Conservation (phyloP, 352 stramenopile genomes). For the Phytophthora vignae region DNA sequence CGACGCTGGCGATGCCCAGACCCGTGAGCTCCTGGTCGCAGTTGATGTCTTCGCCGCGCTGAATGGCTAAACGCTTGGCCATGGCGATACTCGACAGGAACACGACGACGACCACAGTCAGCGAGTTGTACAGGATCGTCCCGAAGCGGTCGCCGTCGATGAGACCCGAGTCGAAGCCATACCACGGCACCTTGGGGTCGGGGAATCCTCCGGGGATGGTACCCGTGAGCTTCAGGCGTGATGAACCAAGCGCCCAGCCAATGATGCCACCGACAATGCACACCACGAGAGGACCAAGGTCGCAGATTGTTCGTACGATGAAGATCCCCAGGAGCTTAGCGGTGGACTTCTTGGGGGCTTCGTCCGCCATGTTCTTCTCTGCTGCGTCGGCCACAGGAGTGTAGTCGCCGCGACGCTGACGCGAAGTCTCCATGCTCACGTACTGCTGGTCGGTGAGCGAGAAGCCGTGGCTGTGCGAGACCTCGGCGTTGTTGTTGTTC, state of each 20-base stretch:
- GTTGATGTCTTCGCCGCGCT: constrained; percentile 75
- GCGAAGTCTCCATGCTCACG: constrained; percentile 43
- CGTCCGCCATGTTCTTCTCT: constrained; percentile 14
- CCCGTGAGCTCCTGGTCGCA: constrained; percentile 87
- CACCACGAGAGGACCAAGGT: constrained; percentile 78
- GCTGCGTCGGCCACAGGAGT: constrained; percentile 7
- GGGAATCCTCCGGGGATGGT: constrained; percentile 76
- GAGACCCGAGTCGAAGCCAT: constrained; percentile 54
- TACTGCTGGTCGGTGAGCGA: constrained; percentile 61
- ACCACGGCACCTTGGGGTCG: constrained; percentile 52
- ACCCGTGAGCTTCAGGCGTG: constrained; percentile 75
- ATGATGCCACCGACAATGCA: constrained; percentile 69
- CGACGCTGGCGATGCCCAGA: constrained; percentile 84
- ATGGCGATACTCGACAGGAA: constrained; percentile 93
- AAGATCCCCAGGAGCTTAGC: constrained; percentile 37
- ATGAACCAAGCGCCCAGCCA: constrained; percentile 52
- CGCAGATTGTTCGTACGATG: constrained; percentile 52
- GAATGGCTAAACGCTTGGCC: constrained; percentile 81
- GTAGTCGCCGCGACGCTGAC: constrained; percentile 16
- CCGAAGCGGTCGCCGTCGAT: constrained; percentile 55
- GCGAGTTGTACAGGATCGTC: constrained; percentile 62
- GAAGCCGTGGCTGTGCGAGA: constrained; percentile 42
- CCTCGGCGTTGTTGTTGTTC: constrained; percentile 10
- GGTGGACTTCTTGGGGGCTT: constrained; percentile 10
- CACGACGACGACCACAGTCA: constrained; percentile 82